Evolutionary conservation across 1,284 basidiomycete species (phyloP).

Genomic region (Fistulinella cinereoalba): DNA sequence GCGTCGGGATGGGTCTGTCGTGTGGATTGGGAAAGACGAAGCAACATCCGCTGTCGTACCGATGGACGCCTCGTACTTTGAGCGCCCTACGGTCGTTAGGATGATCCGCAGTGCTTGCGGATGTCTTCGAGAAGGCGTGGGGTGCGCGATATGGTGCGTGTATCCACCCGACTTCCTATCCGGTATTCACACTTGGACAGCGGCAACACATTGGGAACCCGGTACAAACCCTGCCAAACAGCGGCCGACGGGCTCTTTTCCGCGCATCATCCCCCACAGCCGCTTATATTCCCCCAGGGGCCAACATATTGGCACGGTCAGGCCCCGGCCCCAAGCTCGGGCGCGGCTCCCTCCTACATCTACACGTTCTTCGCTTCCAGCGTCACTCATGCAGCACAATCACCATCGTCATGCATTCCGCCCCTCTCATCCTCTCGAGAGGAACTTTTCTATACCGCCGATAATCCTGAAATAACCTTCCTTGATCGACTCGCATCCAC

Average conservation of each 20-base stretch:
- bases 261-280: conserved; percentile 24
- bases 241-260: conserved; percentile 51
- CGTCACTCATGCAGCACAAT: neutral
- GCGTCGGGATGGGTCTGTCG: conserved; percentile 46
- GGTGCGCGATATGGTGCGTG: conserved; percentile 58
- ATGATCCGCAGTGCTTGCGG: conserved; percentile 57
- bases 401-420: conserved; percentile 12
- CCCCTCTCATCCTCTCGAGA: neutral
- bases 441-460: neutral
- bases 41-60: conserved; percentile 48
- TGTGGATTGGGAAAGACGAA: conserved; percentile 54
- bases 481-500: conserved; percentile 34
- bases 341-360: conserved; percentile 32
- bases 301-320: conserved; percentile 43
- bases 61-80: conserved; percentile 55
- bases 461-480: conserved; percentile 18
- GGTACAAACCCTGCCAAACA: conserved; percentile 57
- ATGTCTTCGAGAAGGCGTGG: conserved; percentile 61
- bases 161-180: conserved; percentile 2
- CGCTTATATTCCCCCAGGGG: conserved; percentile 40
- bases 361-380: conserved; percentile 36
- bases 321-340: conserved; percentile 17
- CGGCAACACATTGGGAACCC: conserved; percentile 61
- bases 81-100: conserved; percentile 43
- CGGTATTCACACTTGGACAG: conserved; percentile 32